Conservation (phyloP, 139 green algal species). For the Mesostigma viride region DNA sequence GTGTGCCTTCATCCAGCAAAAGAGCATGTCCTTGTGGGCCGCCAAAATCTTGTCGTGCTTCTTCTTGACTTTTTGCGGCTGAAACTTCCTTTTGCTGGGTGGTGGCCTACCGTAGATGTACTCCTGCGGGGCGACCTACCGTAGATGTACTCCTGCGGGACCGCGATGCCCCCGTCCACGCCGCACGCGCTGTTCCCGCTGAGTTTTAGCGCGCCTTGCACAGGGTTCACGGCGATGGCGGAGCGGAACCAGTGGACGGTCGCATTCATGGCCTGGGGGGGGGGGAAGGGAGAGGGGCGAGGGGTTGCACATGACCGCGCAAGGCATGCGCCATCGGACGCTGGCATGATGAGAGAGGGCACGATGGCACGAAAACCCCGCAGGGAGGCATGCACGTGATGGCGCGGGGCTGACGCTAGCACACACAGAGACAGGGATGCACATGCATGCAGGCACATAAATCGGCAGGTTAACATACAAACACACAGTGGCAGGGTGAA, state of each 20-base stretch:
- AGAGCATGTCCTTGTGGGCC: too few relatives aligned
- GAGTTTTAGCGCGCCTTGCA: neutral
- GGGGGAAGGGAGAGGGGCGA: neutral
- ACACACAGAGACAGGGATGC: too few relatives aligned
- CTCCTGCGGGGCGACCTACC: too few relatives aligned
- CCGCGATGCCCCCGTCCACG: slow-evolving; percentile 7
- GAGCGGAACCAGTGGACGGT: slow-evolving; percentile 6
- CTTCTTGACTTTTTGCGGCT: too few relatives aligned
- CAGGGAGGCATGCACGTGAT: neutral
- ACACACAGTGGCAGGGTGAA: too few relatives aligned
- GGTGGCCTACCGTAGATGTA: slow-evolving; percentile 8
- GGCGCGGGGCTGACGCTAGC: neutral
- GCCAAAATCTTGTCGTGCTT: too few relatives aligned
- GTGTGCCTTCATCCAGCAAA: too few relatives aligned
- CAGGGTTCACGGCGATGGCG: slow-evolving; percentile 8
- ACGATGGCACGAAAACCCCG: neutral
- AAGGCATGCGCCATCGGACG: neutral
- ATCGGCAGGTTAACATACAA: neutral
- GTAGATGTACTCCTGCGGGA: too few relatives aligned
- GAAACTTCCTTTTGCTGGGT: too few relatives aligned
- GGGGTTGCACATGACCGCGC: neutral
- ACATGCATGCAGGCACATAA: neutral
- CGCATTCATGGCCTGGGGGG: slow-evolving; percentile 3
- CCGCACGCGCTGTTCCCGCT: slow-evolving; percentile 12
- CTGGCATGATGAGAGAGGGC: neutral